Evolutionary conservation across 2,329 filamentous ascomycete genomes (phyloP).

Genomic region (Colletotrichum sojae): DNA sequence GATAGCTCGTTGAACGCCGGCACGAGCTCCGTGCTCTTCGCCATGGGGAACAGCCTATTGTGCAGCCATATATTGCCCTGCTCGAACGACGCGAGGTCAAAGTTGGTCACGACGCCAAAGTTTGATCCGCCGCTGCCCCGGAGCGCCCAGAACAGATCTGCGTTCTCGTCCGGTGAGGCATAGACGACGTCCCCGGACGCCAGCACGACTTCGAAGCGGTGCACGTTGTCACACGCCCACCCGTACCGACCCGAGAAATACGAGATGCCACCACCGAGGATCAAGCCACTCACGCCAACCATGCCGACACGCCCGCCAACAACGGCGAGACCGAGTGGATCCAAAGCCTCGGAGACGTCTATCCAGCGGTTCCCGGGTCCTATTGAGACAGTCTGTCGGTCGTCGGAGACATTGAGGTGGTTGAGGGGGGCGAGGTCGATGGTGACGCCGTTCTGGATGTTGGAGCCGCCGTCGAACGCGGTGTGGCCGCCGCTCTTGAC

Average conservation of each 20-base stretch:
- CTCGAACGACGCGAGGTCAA: constrained; percentile 48
- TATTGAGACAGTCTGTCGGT: constrained; percentile 54
- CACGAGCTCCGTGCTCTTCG: constrained; percentile 39
- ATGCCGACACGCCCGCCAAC: constrained; percentile 59
- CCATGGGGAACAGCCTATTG: constrained; percentile 40
- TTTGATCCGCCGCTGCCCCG: constrained; percentile 60
- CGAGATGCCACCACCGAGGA: constrained; percentile 64
- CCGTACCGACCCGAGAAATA: constrained; percentile 62
- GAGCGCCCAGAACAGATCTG: constrained; percentile 61
- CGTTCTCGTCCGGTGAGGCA: constrained; percentile 52
- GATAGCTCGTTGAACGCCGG: constrained; percentile 36
- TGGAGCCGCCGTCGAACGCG: constrained; percentile 60
- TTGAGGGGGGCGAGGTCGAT: constrained; percentile 61
- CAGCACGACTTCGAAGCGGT: constrained; percentile 62
- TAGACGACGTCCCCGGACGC: constrained; percentile 60
- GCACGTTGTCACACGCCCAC: constrained; percentile 62
- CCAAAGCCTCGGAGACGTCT: constrained; percentile 57
- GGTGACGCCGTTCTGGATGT: constrained; percentile 55
- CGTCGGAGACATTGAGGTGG: constrained; percentile 49
- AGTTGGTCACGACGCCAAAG: constrained; percentile 54
- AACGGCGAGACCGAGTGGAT: constrained; percentile 55
- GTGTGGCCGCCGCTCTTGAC: constrained; percentile 68
- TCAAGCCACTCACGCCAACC: constrained; percentile 60
- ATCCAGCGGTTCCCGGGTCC: constrained; percentile 61
- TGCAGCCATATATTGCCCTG: constrained; percentile 49